Conservation (phyloP, 2,329 filamentous ascomycete genomes). For the Sarocladium kiliense region DNA sequence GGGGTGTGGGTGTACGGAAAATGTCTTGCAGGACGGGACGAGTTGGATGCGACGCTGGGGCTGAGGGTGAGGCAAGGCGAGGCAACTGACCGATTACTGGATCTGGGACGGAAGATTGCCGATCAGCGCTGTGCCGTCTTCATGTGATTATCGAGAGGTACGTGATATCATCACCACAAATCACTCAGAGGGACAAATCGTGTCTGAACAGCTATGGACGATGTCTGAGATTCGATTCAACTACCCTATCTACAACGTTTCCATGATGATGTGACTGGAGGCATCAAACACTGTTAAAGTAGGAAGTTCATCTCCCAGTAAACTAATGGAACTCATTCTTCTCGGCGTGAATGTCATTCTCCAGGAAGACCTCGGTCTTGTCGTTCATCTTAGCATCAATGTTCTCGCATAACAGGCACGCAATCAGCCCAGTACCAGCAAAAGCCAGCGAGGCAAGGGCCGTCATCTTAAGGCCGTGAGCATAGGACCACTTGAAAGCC, state of each 20-base stretch:
- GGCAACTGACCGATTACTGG: not conserved
- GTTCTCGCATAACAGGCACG: constrained; percentile 23
- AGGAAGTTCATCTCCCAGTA: too few species aligned
- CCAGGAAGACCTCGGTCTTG: constrained; percentile 29
- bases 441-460: constrained; percentile 24
- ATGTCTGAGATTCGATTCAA: too few species aligned
- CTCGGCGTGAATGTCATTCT: constrained; percentile 20
- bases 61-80: not conserved
- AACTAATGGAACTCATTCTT: not conserved
- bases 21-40: constrained; percentile 1
- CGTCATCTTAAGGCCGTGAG: constrained; percentile 21
- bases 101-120: not conserved
- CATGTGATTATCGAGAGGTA: too few species aligned
- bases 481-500: constrained; percentile 25
- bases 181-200: too few species aligned
- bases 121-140: not conserved
- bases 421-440: constrained; percentile 22
- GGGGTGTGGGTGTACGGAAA: not conserved
- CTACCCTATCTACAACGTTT: too few species aligned
- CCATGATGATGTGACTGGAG: too few species aligned
- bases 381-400: constrained; percentile 29
- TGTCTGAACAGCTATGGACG: too few species aligned
- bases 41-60: not conserved
- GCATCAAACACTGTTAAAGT: too few species aligned
- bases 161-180: too few species aligned